Percentiles rank a stretch among this genome's conserved stretches.
phyloP scores from a whole-genome alignment of 306 rosid genomes.

The Cicer arietinum region DNA sequence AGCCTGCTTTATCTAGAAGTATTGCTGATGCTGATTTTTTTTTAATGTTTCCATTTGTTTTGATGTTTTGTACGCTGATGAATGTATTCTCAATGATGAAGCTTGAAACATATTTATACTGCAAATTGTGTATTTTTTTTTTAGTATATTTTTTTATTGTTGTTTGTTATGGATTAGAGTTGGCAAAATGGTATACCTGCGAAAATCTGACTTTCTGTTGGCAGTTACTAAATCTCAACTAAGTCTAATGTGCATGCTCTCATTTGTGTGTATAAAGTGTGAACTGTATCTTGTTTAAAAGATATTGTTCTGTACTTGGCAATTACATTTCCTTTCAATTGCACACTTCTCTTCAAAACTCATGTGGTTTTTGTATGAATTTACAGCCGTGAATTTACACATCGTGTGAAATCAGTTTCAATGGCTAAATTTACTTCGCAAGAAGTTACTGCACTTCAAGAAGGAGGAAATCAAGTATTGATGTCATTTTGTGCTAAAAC shows the following conservation, averaged over 20 bases:
- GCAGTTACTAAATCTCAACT: slow-evolving; percentile 20
- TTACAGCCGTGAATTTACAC: slow-evolving; percentile 94
- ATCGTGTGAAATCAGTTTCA: slow-evolving; percentile 90
- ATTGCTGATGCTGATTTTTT: slow-evolving; percentile 4
- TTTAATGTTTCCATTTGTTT: slow-evolving; percentile 26
- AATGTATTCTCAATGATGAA: slow-evolving; percentile 12
- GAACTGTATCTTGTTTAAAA: slow-evolving; percentile 17
- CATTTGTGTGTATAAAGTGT: neutral
- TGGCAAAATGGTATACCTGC: slow-evolving; percentile 17
- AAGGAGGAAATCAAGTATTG: slow-evolving; percentile 92
- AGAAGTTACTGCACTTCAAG: slow-evolving; percentile 95
- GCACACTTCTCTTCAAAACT: slow-evolving; percentile 34
- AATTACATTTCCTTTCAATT: slow-evolving; percentile 20
- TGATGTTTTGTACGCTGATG: slow-evolving; percentile 24
- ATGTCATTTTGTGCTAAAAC: slow-evolving; percentile 37
- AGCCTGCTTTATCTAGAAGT: slow-evolving; percentile 25
- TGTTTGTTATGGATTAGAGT: slow-evolving; percentile 38
- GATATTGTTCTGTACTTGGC: slow-evolving; percentile 26
- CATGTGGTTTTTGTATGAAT: slow-evolving; percentile 36
- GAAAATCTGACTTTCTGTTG: slow-evolving; percentile 29
- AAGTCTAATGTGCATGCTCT: slow-evolving; percentile 28
- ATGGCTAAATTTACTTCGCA: slow-evolving; percentile 96
- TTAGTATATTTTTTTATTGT: neutral
- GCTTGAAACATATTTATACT: slow-evolving; percentile 14
- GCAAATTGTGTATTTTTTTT: neutral